Base-by-base conservation (phyloP, 1,284 basidiomycete species). In the Ganoderma boninense region DNA sequence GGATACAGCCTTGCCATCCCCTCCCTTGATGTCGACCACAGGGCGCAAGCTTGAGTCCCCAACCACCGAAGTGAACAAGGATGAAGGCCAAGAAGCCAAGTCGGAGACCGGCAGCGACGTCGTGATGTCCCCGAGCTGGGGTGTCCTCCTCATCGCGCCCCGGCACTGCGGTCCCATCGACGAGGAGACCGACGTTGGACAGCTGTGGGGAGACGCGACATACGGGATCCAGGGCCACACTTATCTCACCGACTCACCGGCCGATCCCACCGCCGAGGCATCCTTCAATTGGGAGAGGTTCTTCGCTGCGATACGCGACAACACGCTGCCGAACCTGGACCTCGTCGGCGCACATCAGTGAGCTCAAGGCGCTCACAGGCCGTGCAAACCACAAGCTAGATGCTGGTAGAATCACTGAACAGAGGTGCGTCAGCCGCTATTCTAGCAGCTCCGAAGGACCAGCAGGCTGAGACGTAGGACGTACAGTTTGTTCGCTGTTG, bases 41-140 rank as follows among this genome's bases (percentile, higher is more conserved):
- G 54, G 32, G 18, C 54, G 4, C 16, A 8, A 29, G 54, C 29
- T 18, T 29, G 49, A 26, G 13, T 26, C 11, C 26, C 23, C 54
- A 57, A 29, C 54, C 14, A 29, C 32, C 16, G 54, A 57, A 8
- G 16, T 29, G 14, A 29, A 16, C 54, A 57, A 18, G 32, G 54
- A 57, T 4, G 54, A 57, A 57, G 32, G 54, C 32, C 54, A 29
- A 5, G 54, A 57, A 18, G 29, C 18, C 26, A 29, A 57, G 32
- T 57, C 54, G 29, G 54, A 57, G 32, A 7, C 54, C 54, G 54
- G 54, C 18, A 57, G 54, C 54, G 54, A 57, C 54, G 14, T 57
- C 29, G 54, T 57, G 29, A 57, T 57, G 54, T 57, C 54, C 54
- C 54, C 54, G 4, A 35, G 26, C 54, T 57, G 54, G 54, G 54